Evolutionary conservation across 2,329 filamentous ascomycete genomes (phyloP).

Genomic region (Claviceps digitariae): DNA sequence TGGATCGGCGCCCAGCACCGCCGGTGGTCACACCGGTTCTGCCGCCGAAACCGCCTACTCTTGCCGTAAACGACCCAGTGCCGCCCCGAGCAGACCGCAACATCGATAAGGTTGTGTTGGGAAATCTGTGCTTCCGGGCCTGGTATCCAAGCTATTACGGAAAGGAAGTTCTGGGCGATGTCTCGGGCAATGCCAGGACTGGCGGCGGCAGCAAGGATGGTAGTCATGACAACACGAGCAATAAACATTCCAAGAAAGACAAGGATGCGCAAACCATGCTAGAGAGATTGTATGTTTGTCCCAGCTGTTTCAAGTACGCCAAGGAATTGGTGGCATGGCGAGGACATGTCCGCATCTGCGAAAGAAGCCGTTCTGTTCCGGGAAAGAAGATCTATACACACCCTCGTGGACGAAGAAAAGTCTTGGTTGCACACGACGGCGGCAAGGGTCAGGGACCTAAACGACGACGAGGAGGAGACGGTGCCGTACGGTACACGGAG

Average conservation of each 20-base stretch:
- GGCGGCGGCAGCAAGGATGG: conserved; percentile 15
- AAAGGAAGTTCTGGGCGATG: conserved; percentile 52
- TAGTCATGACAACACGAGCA: conserved; percentile 15
- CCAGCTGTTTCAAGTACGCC: conserved; percentile 89
- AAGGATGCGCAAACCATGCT: conserved; percentile 33
- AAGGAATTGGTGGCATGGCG: conserved; percentile 46
- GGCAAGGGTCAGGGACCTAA: conserved; percentile 20
- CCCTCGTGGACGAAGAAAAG: conserved; percentile 30
- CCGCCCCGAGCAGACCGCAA: conserved; percentile 50
- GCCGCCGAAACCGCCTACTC: conserved; percentile 21
- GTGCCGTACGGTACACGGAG: conserved; percentile 25
- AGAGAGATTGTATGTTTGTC: conserved; percentile 71
- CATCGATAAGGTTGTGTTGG: conserved; percentile 75
- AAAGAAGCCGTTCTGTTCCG: conserved; percentile 35
- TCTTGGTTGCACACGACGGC: conserved; percentile 23
- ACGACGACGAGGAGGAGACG: conserved; percentile 24
- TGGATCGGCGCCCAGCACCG: conserved; percentile 15
- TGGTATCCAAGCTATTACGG: conserved; percentile 90
- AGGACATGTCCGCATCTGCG: conserved; percentile 45
- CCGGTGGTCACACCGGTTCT: conserved; percentile 19
- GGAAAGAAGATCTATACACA: conserved; percentile 64
- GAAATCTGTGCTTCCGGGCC: conserved; percentile 69
- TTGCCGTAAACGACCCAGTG: conserved; percentile 17
- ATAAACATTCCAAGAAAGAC: conserved; percentile 19
- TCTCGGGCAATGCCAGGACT: conserved; percentile 17